These are phyloP conservation scores for Colletotrichum godetiae DNA, from an alignment of 2,329 filamentous ascomycete species.

Conservation along the genomic window DNA sequence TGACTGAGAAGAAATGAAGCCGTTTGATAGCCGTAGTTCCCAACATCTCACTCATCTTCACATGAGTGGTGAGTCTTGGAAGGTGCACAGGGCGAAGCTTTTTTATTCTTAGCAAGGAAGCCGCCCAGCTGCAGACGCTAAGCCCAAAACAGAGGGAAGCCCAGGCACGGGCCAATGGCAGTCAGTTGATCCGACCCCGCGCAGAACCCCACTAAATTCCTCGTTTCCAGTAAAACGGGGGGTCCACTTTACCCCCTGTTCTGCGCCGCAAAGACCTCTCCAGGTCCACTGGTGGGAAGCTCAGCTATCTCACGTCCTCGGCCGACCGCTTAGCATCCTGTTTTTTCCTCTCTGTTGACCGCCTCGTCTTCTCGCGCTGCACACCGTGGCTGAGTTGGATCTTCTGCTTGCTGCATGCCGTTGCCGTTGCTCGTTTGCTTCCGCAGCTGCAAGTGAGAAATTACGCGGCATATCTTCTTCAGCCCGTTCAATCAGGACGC, in stretches of 20 bases:
- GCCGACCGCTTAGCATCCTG: conserved; percentile 26
- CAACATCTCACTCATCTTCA: neutral
- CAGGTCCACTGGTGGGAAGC: too few relatives aligned
- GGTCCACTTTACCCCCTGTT: conserved; percentile 28
- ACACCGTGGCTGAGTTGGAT: neutral
- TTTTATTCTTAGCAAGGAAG: neutral
- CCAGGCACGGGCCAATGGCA: conserved; percentile 5
- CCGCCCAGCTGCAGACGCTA: conserved; percentile 1
- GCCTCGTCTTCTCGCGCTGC: neutral
- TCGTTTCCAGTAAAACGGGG: conserved; percentile 24
- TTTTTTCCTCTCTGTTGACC: conserved; percentile 7
- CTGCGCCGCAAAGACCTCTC: neutral
- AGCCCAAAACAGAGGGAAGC: conserved; percentile 1
- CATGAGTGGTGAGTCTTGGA: neutral
- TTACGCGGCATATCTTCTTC: neutral
- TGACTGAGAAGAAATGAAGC: neutral
- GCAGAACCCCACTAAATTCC: neutral
- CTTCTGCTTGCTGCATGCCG: neutral
- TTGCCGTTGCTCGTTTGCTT: neutral
- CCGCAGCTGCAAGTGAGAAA: conserved; percentile 4
- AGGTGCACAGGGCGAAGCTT: neutral
- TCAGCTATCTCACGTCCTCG: conserved; percentile 17
- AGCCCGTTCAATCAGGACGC: too few relatives aligned
- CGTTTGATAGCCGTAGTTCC: neutral
- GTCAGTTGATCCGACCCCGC: conserved; percentile 16